These are phyloP conservation scores for Kuraishia capsulata DNA, from an alignment of 805 yeast genomes.

Conservation along the genomic window DNA sequence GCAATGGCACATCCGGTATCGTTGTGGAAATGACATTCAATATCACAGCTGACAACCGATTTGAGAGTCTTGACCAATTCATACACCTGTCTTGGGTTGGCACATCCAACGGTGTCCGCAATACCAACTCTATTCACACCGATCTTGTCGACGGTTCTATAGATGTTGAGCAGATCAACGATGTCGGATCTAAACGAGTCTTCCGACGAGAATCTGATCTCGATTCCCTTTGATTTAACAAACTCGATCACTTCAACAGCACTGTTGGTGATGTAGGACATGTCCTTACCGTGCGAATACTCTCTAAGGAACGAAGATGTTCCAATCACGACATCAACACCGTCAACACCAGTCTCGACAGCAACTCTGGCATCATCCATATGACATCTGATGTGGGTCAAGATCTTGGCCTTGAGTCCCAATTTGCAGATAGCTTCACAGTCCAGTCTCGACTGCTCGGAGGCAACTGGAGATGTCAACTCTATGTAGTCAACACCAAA, in stretches of 20 bases:
- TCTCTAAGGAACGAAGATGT: slow-evolving; percentile 92
- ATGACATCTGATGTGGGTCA: slow-evolving; percentile 96
- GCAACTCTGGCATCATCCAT: slow-evolving; percentile 98
- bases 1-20: slow-evolving; percentile 99
- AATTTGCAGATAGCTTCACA: slow-evolving; percentile 98
- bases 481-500: slow-evolving; percentile 98
- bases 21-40: slow-evolving; percentile 97
- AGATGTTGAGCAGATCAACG: slow-evolving; percentile 89
- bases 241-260: slow-evolving; percentile 97
- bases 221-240: slow-evolving; percentile 94
- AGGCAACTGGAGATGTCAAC: slow-evolving; percentile 95
- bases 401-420: slow-evolving; percentile 90
- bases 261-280: slow-evolving; percentile 92
- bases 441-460: slow-evolving; percentile 85
- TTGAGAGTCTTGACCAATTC: slow-evolving; percentile 91
- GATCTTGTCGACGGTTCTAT: slow-evolving; percentile 92
- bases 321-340: slow-evolving; percentile 97
- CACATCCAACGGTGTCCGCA: slow-evolving; percentile 99
- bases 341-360: slow-evolving; percentile 97
- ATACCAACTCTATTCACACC: slow-evolving; percentile 99
- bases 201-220: slow-evolving; percentile 93
- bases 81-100: slow-evolving; percentile 98
- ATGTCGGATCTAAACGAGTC: slow-evolving; percentile 96
- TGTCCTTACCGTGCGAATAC: slow-evolving; percentile 96
- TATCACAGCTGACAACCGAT: slow-evolving; percentile 91